Evolutionary conservation across 768 basidiomycete genomes (phyloP), one percentile per base, ranked within the genome.

Genomic region (Gymnopilus junonius): DNA sequence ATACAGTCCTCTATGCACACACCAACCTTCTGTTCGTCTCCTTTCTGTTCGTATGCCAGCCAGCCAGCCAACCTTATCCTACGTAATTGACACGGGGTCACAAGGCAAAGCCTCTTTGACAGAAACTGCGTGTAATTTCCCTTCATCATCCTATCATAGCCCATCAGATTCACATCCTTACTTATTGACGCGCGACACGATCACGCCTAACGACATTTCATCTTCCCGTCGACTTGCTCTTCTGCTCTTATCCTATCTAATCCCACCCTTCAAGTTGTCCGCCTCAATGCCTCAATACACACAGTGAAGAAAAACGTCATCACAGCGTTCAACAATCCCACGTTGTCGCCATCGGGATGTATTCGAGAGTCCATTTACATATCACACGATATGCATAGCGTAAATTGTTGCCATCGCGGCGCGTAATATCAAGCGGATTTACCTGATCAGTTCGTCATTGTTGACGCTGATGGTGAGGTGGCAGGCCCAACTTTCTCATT

Each of bases 81-180:
- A 51, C 48, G 48, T 51, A 51, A 51, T 42, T 51, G 48, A 23
- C 48, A 51, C 48, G 48, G 35, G 54, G 54, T 55, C 54, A 55
- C 54, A 55, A 39, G 54, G 37, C 31, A 34, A 55, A 55, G 34
- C 54, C 34, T 55, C 54, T 55, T 55, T 55, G 54, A 55, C 54
- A 55, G 35, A 55, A 55, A 55, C 54, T 55, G 54, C 54, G 54
- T 37, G 48, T 39, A 27, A 39, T 55, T 55, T 55, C 54, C 60
- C 32, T 55, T 55, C 39, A 42, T 53, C 29, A 42, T 51, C 48
- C 48, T 51, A 51, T 51, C 48, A 51, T n/a, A 29, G 48, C 7
- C 48, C 48, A 51, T 51, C 48, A 51, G n/a, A 51, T 51, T 51
- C 48, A 51, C 48, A 51, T 51, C 48, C 11, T 51, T 23, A 17